Evolutionary conservation across 495 filamentous ascomycete genomes (phyloP).

Genomic region (Sabuloglossum arenarium): DNA sequence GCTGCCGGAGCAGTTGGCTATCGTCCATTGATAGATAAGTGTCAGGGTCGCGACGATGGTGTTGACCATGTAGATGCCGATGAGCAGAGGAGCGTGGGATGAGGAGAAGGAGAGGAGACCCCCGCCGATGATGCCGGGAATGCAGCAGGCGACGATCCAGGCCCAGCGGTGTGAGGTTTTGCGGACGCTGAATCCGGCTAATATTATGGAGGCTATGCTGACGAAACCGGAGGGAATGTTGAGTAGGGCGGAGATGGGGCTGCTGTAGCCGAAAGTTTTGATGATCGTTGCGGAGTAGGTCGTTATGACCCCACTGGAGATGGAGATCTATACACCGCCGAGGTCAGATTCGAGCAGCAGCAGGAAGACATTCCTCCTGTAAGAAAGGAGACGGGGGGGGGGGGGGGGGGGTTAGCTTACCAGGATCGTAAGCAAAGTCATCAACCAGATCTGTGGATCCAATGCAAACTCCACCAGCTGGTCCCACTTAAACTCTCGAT

Average conservation of each 20-base stretch:
- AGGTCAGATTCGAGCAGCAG: no score
- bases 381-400: background rate
- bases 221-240: constrained; percentile 43
- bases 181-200: constrained; percentile 27
- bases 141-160: constrained; percentile 22
- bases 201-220: constrained; percentile 31
- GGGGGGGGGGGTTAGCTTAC: no score
- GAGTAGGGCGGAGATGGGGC: constrained; percentile 32
- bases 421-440: constrained; percentile 4
- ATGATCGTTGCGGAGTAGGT: constrained; percentile 42
- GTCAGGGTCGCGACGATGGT: constrained; percentile 22
- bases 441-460: constrained; percentile 5
- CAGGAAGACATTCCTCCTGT: no score
- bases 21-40: constrained; percentile 28
- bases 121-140: constrained; percentile 33
- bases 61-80: constrained; percentile 45
- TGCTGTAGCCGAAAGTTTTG: constrained; percentile 32
- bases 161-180: constrained; percentile 27
- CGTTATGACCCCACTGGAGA: constrained; percentile 37
- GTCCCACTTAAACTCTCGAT: constrained; percentile 2
- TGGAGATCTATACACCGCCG: constrained; percentile 20
- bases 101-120: constrained; percentile 38
- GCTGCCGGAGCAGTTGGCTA: constrained; percentile 26
- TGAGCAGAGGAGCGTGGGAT: constrained; percentile 28
- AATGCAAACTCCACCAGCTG: constrained; percentile 3